Evolutionary conservation across 2,329 filamentous ascomycete species (phyloP).

Genomic region (Paracamarosporium sp.): DNA sequence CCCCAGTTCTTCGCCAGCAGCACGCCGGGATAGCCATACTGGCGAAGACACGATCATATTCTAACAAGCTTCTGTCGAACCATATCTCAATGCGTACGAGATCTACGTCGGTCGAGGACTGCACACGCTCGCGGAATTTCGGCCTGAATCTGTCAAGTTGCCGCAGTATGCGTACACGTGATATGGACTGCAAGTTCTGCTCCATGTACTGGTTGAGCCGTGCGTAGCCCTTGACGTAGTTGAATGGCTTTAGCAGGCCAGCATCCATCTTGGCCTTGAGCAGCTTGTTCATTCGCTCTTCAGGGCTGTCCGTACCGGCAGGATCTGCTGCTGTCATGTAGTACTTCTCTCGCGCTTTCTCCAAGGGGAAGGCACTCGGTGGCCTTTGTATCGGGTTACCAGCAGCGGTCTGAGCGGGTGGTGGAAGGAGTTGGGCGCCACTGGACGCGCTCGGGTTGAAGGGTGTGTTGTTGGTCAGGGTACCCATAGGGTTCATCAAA

Average conservation of each 20-base stretch:
- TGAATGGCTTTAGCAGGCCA: slow-evolving; percentile 93
- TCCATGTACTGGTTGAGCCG: slow-evolving; percentile 91
- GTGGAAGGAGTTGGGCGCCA: slow-evolving; percentile 50
- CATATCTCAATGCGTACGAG: slow-evolving; percentile 97
- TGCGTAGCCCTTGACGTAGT: slow-evolving; percentile 96
- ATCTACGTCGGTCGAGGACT: slow-evolving; percentile 90
- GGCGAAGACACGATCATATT: slow-evolving; percentile 97
- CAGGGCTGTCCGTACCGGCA: slow-evolving; percentile 82
- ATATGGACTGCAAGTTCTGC: slow-evolving; percentile 78
- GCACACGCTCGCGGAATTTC: slow-evolving; percentile 94
- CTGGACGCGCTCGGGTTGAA: slow-evolving; percentile 54
- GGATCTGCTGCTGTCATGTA: slow-evolving; percentile 97
- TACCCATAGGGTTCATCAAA: slow-evolving; percentile 53
- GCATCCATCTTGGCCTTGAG: slow-evolving; percentile 96
- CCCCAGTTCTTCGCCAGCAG: slow-evolving; percentile 94
- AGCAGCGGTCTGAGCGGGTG: slow-evolving; percentile 52
- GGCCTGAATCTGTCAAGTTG: slow-evolving; percentile 93
- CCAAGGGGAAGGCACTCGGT: slow-evolving; percentile 66
- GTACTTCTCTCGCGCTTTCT: slow-evolving; percentile 82
- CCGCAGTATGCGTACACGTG: slow-evolving; percentile 88
- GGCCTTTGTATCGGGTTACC: slow-evolving; percentile 67
- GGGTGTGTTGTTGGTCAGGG: slow-evolving; percentile 40
- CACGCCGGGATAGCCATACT: slow-evolving; percentile 99
- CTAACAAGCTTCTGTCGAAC: slow-evolving; percentile 96
- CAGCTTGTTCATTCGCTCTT: slow-evolving; percentile 94